Conservation (phyloP, 768 basidiomycete species). For the Mycena leptocephala region DNA sequence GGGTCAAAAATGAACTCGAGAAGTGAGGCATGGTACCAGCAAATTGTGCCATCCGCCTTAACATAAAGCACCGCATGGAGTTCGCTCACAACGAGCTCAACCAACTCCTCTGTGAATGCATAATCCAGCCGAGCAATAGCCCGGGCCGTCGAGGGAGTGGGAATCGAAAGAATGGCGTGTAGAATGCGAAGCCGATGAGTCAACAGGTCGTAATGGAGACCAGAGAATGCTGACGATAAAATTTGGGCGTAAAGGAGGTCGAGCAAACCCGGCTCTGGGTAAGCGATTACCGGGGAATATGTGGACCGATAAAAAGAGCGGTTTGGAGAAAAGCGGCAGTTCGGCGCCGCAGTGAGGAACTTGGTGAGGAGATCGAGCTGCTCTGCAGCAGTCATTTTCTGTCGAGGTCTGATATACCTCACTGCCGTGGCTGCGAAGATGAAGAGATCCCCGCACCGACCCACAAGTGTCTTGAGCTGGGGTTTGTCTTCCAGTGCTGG, state of each 20-base stretch:
- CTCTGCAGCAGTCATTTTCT: neutral
- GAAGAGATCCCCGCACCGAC: slow-evolving; percentile 42
- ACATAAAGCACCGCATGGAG: slow-evolving; percentile 41
- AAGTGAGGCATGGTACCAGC: slow-evolving; percentile 43
- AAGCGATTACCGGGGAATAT: neutral
- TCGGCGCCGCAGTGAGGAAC: too few relatives aligned
- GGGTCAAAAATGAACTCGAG: slow-evolving; percentile 38
- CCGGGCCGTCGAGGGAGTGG: too few relatives aligned
- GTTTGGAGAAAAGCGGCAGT: too few relatives aligned
- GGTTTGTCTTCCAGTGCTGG: neutral
- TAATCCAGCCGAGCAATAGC: too few relatives aligned
- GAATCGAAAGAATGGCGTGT: neutral
- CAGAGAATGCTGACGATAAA: too few relatives aligned
- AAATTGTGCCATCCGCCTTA: slow-evolving; percentile 24
- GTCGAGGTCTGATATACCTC: slow-evolving; percentile 31
- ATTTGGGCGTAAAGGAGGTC: too few relatives aligned
- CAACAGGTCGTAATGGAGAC: too few relatives aligned
- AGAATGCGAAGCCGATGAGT: too few relatives aligned
- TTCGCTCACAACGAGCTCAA: slow-evolving; percentile 3
- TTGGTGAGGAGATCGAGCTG: neutral
- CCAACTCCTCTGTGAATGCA: neutral
- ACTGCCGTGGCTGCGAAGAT: slow-evolving; percentile 48
- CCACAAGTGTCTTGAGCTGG: slow-evolving; percentile 28
- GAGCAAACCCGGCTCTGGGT: too few relatives aligned
- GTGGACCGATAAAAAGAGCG: too few relatives aligned